Conservation (phyloP, 805 yeast species). For the Saccharomycopsis javanensis region DNA sequence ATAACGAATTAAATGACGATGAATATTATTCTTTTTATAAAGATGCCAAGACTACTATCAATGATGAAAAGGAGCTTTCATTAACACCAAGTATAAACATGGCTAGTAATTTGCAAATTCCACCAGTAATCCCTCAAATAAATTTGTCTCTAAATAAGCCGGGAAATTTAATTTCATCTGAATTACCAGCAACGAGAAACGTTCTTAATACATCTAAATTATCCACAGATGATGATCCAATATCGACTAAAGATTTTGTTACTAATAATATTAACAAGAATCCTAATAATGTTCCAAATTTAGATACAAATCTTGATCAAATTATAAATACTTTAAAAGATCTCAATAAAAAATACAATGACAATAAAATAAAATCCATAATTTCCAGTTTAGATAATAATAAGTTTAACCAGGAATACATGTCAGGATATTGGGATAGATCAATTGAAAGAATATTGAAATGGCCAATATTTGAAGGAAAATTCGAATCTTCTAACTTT, state of each 20-base stretch:
- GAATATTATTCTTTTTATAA: not conserved
- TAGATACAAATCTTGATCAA: not conserved
- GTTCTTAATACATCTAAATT: no score
- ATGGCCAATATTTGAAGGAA: slow-evolving; percentile 19
- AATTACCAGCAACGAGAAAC: not conserved
- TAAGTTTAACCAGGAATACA: not conserved
- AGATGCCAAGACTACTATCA: not conserved
- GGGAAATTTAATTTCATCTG: not conserved
- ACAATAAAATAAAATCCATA: not conserved
- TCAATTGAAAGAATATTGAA: slow-evolving; percentile 15
- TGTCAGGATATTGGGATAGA: slow-evolving; percentile 16
- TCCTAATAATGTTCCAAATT: not conserved
- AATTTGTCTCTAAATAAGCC: not conserved
- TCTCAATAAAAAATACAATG: not conserved
- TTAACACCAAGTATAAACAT: not conserved
- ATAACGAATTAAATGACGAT: not conserved
- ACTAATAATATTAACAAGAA: no score
- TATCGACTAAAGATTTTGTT: no score
- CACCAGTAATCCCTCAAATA: not conserved
- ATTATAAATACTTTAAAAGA: not conserved
- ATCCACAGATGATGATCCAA: no score
- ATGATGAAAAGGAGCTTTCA: not conserved
- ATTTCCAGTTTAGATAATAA: not conserved
- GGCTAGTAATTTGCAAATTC: not conserved
- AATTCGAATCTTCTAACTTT: slow-evolving; percentile 2